Conservation (phyloP, 2,329 filamentous ascomycete genomes). For the Fusarium circinatum region DNA sequence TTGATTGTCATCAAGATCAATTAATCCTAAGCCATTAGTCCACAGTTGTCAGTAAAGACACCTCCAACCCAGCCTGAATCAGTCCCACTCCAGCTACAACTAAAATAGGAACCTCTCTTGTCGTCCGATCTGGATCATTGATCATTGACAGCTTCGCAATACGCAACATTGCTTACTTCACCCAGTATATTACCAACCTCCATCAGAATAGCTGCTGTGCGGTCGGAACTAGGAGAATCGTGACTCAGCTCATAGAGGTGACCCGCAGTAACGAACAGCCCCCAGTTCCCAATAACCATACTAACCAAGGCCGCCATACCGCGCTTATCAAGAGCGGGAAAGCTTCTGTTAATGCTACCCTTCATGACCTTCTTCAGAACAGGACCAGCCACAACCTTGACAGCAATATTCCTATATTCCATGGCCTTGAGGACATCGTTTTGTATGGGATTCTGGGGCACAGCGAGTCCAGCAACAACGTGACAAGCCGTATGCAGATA, state of each 20-base stretch:
- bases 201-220: background rate
- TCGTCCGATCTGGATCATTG: background rate
- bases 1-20: too few species aligned
- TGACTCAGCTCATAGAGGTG: background rate
- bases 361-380: background rate
- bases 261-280: background rate
- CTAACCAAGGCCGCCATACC: background rate
- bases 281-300: background rate
- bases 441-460: fast-evolving
- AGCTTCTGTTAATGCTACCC: too few species aligned
- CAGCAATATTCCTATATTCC: background rate
- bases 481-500: fast-evolving
- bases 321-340: background rate
- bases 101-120: background rate
- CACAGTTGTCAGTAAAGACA: background rate
- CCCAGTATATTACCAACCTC: background rate
- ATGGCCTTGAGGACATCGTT: background rate
- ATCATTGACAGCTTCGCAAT: background rate
- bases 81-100: background rate
- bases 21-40: too few species aligned
- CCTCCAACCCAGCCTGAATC: fast-evolving
- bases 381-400: too few species aligned
- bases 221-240: fast-evolving
- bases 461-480: fast-evolving
- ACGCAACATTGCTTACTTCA: background rate